Evolutionary conservation across 345 rosid genomes (phyloP).

Genomic region (Arabis alpina): DNA sequence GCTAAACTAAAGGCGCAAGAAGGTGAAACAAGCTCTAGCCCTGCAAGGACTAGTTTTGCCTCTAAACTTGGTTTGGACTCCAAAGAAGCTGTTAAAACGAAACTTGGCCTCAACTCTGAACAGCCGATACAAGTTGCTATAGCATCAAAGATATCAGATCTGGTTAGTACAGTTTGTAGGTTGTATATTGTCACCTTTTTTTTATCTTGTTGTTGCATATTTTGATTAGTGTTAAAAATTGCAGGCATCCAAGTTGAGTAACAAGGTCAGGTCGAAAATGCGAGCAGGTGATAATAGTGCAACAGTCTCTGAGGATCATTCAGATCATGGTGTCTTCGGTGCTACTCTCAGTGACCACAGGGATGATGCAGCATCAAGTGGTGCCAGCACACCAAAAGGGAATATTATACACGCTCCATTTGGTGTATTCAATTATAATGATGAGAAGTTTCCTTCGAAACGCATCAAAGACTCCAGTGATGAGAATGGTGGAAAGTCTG

Average conservation of each 20-base stretch:
- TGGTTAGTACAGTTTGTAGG: conserved; percentile 61
- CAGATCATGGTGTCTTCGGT: conserved; percentile 60
- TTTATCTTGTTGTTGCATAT: conserved; percentile 30
- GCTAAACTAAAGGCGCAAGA: conserved; percentile 42
- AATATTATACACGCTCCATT: conserved; percentile 55
- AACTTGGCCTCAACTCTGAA: conserved; percentile 78
- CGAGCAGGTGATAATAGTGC: conserved; percentile 56
- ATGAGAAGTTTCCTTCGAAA: conserved; percentile 51
- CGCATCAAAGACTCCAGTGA: conserved; percentile 59
- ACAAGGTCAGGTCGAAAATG: conserved; percentile 74
- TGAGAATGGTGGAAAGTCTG: conserved; percentile 73
- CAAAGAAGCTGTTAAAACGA: conserved; percentile 45
- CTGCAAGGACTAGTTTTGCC: conserved; percentile 51
- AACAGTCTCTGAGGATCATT: conserved; percentile 57
- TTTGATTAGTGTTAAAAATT: conserved; percentile 38
- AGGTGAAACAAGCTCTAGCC: conserved; percentile 49
- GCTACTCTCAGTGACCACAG: conserved; percentile 56
- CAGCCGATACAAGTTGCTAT: conserved; percentile 83
- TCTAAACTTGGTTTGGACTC: conserved; percentile 44
- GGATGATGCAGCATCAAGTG: conserved; percentile 72
- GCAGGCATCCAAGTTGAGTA: conserved; percentile 78
- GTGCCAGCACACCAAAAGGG: conserved; percentile 75
- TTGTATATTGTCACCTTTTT: conserved; percentile 39
- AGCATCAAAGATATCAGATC: conserved; percentile 77
- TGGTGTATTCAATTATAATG: conserved; percentile 55